These are phyloP conservation scores for Chrysanthemum seticuspe DNA, from an alignment of 129 eudicot genomes.

Conservation along the genomic window DNA sequence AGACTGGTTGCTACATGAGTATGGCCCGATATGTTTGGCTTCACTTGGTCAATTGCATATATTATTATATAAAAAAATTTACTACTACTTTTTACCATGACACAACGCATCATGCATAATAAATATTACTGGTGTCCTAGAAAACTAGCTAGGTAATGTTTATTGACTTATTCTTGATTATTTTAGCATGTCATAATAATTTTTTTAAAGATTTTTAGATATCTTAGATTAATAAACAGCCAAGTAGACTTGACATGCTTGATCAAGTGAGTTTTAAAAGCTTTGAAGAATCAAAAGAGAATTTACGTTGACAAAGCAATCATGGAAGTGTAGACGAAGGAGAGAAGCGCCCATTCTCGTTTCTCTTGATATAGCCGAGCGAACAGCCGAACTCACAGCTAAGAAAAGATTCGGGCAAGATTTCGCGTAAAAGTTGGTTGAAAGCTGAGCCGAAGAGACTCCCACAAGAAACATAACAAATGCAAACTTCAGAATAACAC, in stretches of 20 bases:
- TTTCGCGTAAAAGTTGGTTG: constrained; percentile 49
- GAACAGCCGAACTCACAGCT: constrained; percentile 48
- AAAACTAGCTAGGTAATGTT: not conserved
- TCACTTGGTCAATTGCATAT: not conserved
- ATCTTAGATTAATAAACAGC: not conserved
- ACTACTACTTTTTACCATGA: not conserved
- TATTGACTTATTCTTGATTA: not conserved
- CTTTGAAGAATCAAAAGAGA: not conserved
- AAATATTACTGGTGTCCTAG: constrained; percentile 9
- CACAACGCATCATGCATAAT: constrained; percentile 11
- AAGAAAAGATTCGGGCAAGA: constrained; percentile 63
- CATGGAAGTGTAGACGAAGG: constrained; percentile 85
- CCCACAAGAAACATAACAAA: constrained; percentile 40
- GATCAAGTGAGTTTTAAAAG: not conserved
- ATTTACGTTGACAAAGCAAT: constrained; percentile 87
- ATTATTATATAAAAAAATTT: not conserved
- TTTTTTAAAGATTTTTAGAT: no score
- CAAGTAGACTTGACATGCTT: not conserved
- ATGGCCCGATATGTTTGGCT: constrained; percentile 20
- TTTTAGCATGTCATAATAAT: not conserved
- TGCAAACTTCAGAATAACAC: constrained; percentile 24
- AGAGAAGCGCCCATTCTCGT: constrained; percentile 91
- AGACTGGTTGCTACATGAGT: constrained; percentile 4
- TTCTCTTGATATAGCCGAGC: constrained; percentile 60
- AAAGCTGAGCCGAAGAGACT: constrained; percentile 70